Percentiles rank a stretch among this genome's conserved stretches.
Evolutionary conservation across 805 yeast genomes (phyloP).

Genomic region (Brettanomyces custersianus): DNA sequence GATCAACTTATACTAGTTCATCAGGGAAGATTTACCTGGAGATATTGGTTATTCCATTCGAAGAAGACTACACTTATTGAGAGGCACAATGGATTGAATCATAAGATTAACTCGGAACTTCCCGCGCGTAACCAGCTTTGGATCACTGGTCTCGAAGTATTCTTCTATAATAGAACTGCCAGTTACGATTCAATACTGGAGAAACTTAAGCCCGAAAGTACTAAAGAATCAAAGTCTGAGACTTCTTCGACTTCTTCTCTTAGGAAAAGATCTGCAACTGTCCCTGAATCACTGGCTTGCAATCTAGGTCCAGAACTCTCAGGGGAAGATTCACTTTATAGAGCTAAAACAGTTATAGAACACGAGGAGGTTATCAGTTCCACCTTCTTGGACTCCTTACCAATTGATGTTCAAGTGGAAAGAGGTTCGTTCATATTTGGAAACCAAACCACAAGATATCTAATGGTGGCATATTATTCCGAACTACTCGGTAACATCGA

Average conservation of each 20-base stretch:
- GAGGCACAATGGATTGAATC: slow-evolving; percentile 12
- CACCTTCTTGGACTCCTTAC: slow-evolving; percentile 36
- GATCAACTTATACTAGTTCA: slow-evolving; percentile 65
- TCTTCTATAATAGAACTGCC: slow-evolving; percentile 67
- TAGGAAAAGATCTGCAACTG: background rate
- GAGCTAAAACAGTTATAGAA: slow-evolving; percentile 3
- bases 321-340: slow-evolving; percentile 2
- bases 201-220: slow-evolving; percentile 3
- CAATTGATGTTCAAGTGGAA: slow-evolving; percentile 49
- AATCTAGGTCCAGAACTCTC: background rate
- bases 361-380: slow-evolving; percentile 1
- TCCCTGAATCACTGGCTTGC: background rate
- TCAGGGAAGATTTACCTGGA: slow-evolving; percentile 76
- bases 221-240: background rate
- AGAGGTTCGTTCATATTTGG: slow-evolving; percentile 77
- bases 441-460: slow-evolving; percentile 65
- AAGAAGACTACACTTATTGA: slow-evolving; percentile 30
- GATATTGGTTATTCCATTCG: slow-evolving; percentile 67
- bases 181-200: slow-evolving; percentile 48
- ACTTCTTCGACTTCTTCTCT: background rate
- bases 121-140: slow-evolving; percentile 51
- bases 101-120: slow-evolving; percentile 33
- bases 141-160: slow-evolving; percentile 74
- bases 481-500: slow-evolving; percentile 52
- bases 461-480: slow-evolving; percentile 54